Percentiles rank a stretch among this genome's conserved stretches.
These are phyloP conservation scores for Zizania palustris DNA, from an alignment of 202 grass and related monocot genomes.

Conservation along the genomic window DNA sequence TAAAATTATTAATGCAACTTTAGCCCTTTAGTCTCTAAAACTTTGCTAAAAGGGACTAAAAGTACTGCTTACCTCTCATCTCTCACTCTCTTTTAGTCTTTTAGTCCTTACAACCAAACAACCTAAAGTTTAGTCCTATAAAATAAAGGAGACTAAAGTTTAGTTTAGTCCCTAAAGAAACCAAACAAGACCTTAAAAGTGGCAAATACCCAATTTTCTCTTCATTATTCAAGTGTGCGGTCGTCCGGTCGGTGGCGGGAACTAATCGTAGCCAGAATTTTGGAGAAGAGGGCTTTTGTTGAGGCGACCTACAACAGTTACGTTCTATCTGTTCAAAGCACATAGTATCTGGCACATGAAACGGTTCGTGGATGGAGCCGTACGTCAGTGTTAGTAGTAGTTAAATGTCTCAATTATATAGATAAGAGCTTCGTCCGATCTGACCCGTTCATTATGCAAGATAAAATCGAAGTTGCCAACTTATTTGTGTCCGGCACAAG, in stretches of 20 bases:
- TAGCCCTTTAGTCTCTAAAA: too few species aligned
- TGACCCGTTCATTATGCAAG: background rate
- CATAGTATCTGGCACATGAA: background rate
- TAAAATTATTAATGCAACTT: too few species aligned
- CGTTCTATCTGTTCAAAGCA: background rate
- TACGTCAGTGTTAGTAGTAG: background rate
- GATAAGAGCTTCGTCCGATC: background rate
- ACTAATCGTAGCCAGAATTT: background rate
- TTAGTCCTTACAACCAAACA: too few species aligned
- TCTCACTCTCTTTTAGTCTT: too few species aligned
- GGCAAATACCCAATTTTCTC: too few species aligned
- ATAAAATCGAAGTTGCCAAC: background rate
- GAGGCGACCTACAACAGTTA: constrained; percentile 9
- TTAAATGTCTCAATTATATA: too few species aligned
- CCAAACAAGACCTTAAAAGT: too few species aligned
- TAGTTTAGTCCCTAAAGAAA: too few species aligned
- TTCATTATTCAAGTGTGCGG: background rate
- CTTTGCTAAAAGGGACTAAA: too few species aligned
- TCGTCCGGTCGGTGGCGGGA: background rate
- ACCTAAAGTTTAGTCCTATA: too few species aligned
- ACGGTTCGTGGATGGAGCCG: background rate
- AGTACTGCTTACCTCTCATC: too few species aligned
- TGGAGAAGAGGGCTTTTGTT: background rate
- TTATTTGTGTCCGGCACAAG: background rate
- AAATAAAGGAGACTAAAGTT: too few species aligned